A percentile compares a stretch with the other conserved stretches of the same genome.
Conservation (phyloP, 805 yeast genomes). For the Lipomyces starkeyi region DNA sequence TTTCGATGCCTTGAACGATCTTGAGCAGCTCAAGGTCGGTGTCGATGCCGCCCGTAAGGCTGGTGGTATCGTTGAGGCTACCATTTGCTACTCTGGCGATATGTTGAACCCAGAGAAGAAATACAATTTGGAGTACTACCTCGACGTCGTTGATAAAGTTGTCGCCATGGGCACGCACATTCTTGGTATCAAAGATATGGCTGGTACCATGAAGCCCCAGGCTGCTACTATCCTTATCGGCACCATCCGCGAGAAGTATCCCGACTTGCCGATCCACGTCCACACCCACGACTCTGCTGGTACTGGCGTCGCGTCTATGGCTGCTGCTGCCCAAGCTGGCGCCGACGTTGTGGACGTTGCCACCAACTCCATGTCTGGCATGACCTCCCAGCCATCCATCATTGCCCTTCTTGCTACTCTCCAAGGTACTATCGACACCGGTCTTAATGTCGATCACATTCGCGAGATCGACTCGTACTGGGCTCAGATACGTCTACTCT, state of each 20-base stretch:
- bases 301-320: conserved; percentile 97
- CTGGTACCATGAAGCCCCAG: conserved; percentile 95
- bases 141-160: conserved; percentile 78
- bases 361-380: conserved; percentile 94
- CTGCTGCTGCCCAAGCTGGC: conserved; percentile 92
- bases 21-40: conserved; percentile 96
- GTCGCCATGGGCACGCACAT: conserved; percentile 95
- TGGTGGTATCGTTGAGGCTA: conserved; percentile 98
- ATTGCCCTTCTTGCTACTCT: conserved; percentile 90
- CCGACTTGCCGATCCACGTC: conserved; percentile 95
- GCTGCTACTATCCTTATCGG: conserved; percentile 87
- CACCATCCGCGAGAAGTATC: conserved; percentile 81
- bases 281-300: conserved; percentile 99
- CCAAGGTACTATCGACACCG: conserved; percentile 83
- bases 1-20: conserved; percentile 94
- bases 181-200: conserved; percentile 99
- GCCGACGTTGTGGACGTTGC: conserved; percentile 99
- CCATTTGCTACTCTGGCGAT: conserved; percentile 98
- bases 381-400: conserved; percentile 97
- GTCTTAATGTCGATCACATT: conserved; percentile 67
- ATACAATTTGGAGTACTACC: conserved; percentile 89
- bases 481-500: conserved; percentile 97
- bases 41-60: conserved; percentile 97
- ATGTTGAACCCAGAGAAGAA: conserved; percentile 96
- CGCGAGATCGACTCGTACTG: conserved; percentile 92